Conservation (phyloP, 2,329 filamentous ascomycete species). For the Cercospora sojina region DNA sequence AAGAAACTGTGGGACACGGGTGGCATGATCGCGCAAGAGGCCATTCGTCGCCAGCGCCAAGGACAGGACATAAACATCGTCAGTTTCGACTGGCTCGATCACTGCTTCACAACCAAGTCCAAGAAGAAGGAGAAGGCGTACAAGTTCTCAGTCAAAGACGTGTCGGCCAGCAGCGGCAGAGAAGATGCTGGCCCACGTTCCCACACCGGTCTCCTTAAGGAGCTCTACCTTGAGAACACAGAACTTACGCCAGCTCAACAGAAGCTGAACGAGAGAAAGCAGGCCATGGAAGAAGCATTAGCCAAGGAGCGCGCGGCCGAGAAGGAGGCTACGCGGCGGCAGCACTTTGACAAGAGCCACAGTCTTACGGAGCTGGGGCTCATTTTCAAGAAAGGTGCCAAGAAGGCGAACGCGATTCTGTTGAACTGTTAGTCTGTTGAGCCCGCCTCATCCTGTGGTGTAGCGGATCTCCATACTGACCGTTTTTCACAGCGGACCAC, state of each 20-base stretch:
- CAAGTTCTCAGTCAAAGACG: slow-evolving; percentile 1
- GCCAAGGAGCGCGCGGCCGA: slow-evolving; percentile 21
- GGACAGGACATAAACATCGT: slow-evolving; percentile 39
- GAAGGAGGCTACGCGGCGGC: background rate
- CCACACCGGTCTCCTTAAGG: slow-evolving; percentile 27
- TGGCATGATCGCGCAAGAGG: slow-evolving; percentile 16
- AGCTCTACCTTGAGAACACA: slow-evolving; percentile 41
- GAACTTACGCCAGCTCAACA: slow-evolving; percentile 25
- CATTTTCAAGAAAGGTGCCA: slow-evolving; percentile 29
- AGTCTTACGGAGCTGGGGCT: slow-evolving; percentile 24
- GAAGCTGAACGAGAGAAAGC: slow-evolving; percentile 33
- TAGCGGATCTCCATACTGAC: slow-evolving; percentile 10
- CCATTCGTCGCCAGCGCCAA: slow-evolving; percentile 17
- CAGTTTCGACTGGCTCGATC: slow-evolving; percentile 49
- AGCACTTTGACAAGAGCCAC: slow-evolving; percentile 29
- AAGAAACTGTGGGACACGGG: slow-evolving; percentile 54
- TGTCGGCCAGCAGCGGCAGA: slow-evolving; percentile 30
- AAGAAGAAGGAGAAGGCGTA: slow-evolving; percentile 29
- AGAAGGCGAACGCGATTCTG: slow-evolving; percentile 32
- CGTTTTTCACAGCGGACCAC: slow-evolving; percentile 52
- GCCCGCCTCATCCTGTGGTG: slow-evolving; percentile 41
- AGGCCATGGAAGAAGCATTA: slow-evolving; percentile 30
- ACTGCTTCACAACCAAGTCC: slow-evolving; percentile 44
- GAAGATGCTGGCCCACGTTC: slow-evolving; percentile 32
- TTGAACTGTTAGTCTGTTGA: slow-evolving; percentile 39